These are phyloP conservation scores for Debaryomyces nepalensis DNA, from an alignment of 1,139 yeast genomes.

Conservation along the genomic window DNA sequence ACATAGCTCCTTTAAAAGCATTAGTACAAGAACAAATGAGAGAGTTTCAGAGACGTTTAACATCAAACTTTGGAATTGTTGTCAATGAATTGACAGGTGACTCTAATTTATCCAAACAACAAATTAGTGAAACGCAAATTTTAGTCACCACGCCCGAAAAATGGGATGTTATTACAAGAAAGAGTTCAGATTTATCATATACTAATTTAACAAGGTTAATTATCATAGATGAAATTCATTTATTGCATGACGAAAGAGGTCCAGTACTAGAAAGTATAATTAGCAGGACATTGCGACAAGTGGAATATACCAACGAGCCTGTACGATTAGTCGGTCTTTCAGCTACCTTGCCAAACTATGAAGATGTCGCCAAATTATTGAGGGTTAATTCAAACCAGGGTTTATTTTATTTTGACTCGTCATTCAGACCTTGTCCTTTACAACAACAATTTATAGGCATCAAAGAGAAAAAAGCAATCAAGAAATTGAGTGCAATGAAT, in stretches of 20 bases:
- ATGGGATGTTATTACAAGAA: conserved; percentile 96
- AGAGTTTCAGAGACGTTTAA: conserved; percentile 75
- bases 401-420: conserved; percentile 77
- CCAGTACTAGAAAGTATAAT: conserved; percentile 91
- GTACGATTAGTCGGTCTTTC: conserved; percentile 85
- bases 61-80: conserved; percentile 61
- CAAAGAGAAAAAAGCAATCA: conserved; percentile 82
- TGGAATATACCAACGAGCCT: conserved; percentile 45
- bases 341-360: conserved; percentile 91
- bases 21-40: conserved; percentile 94
- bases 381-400: conserved; percentile 65
- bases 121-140: conserved; percentile 78
- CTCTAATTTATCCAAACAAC: conserved; percentile 73
- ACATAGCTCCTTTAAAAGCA: conserved; percentile 93
- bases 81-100: conserved; percentile 95
- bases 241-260: conserved; percentile 93
- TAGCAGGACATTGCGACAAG: conserved; percentile 65
- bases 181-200: conserved; percentile 63
- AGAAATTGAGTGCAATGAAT: conserved; percentile 81
- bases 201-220: conserved; percentile 68
- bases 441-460: conserved; percentile 89
- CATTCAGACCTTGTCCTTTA: conserved; percentile 90
- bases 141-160: conserved; percentile 94
- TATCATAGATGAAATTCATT: conserved; percentile 93
- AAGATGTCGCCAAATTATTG: conserved; percentile 83